Base-by-base conservation (phyloP, 345 rosid species). In the Citrus sinensis region DNA sequence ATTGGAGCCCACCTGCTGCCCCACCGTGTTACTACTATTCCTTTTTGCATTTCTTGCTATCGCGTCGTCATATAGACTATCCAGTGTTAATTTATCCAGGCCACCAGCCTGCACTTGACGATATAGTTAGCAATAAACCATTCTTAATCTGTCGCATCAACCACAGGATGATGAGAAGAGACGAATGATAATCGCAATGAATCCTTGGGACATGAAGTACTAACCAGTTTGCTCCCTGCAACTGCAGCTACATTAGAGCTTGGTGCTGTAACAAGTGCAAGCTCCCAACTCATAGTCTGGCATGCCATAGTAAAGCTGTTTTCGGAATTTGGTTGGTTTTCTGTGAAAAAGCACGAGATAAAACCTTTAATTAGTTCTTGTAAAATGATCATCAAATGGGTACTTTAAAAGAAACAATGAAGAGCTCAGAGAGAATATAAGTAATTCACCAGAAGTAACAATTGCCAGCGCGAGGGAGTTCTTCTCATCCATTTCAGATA, bases 261-360 rank as follows among this genome's bases (percentile, higher is more conserved):
- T 35, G 82, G 80, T 67, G 78, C 82, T 75, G 76, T n/a, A 46
- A 82, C 85, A 64, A 82, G 89, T 67, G 75, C 85, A 25, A 78
- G 76, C 83, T 86, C 84, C 89, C 85, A 84, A 51, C 80, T 40
- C 30, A 83, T 42, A 37, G 75, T 20, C 75, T 58, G 74, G 39
- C 51, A 32, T 29, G 73, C 61, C 24, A 58, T 35, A 55, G 14
- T 58, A 65, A 30, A 54, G 46, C 24, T 71, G 30, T 39, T 79
- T 58, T 39, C 81, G 27, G 74, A 25, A 35, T 30, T 58, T 63
- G 74, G 30, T 37, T 60, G 63, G 66, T 69, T 19, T 9, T 69
- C 87, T 81, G 74, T 4, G 8, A 13, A 3, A 76, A 67, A 17
- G 13, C 9, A 5, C 40, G 72, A 0, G 9, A 24, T 1, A 4